Evolutionary conservation across 768 basidiomycete species (phyloP), one percentile per base, ranked within the genome.

Genomic region (Serendipita sp.): DNA sequence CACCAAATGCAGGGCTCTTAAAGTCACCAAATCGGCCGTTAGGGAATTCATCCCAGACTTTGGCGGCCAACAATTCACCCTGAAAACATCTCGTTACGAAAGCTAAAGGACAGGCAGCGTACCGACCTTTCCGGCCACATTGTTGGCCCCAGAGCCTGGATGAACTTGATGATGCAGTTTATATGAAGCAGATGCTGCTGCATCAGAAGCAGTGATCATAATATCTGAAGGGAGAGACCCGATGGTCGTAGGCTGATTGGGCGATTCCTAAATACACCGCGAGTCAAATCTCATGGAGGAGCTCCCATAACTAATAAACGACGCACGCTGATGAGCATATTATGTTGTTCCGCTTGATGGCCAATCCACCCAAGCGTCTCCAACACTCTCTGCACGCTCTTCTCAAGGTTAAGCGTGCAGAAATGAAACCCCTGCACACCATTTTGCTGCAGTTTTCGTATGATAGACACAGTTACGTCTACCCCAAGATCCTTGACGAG

Each of bases 11-110:
- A 22, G 96, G 96, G 75, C 91, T 95, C 69, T 96, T 90, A 71
- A 88, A 90, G 72, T 98, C 96, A 65, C 96, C 96, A 72, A 97
- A 98, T 9, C 96, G 86, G 38, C 96, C 96, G 70, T 99, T 99
- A 4, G 96, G 96, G 71, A 97, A 98, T 69, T 99, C 96, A 68
- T 92, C 90, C 90, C 90, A 92, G 20, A 82, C 82, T 1, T 84
- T 79, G 0, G 86, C 86, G 66, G 85, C 81, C 68, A 86, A 89
- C 4, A 85, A 74, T 65, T 90, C 88, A 3, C 86, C 88, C 45
- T 81, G 79, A 28, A 14, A 38, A 38, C n/a, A 86, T 84, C 3
- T 76, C 80, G 65, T 87, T 86, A 0, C 70, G 71, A 7, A 84
- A 9, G 45, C 45, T 9, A 60, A 7, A 60, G 66, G 14, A 56